Base-by-base conservation (phyloP, 345 rosid genomes). In the Gossypium herbaceum region DNA sequence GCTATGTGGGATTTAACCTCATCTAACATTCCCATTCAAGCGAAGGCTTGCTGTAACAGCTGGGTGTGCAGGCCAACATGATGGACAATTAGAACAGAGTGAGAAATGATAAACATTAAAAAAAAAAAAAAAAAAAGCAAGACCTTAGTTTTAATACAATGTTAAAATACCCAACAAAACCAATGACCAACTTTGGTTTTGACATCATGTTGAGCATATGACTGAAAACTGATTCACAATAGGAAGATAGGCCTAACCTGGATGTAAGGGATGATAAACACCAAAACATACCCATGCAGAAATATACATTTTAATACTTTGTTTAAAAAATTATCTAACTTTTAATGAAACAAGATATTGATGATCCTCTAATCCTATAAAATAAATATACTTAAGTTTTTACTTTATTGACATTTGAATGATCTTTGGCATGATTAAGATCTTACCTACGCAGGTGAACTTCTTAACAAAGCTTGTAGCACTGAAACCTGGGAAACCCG, bases 391-490 rank as follows among this genome's bases (percentile, higher is more conserved):
- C 39, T 67, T 24, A 47, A 22, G 24, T 9, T 47, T 45, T 67
- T 68, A 24, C 50, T 29, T 24, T 12, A 13, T 13, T 29, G 47
- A 7, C 71, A 45, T 67, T 67, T 67, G n/a, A 12, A 52, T 70
- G 73, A 52, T 50, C 24, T 17, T 54, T 70, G 48, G 27, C 48
- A 71, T 58, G 54, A 58, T 44, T 66, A 51, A 2, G 29, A 51
- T 62, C 75, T 70, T 72, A 17, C 60, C 22, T 47, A 55, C 76
- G 81, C 87, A 91, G 97, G 98, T 92, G 76, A 94, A 90, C 84
- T 94, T 89, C 90, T 82, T 92, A 73, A 88, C 91, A 56, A 94
- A 94, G 80, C 78, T 94, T 74, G 98, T 94, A 63, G 97, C 95
- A 55, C 52, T 91, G 57, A 90, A 88, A 83, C 98, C 97, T 52